phyloP scores from a whole-genome alignment of 2,329 filamentous ascomycete species.

The Xylariaceae sp. region DNA sequence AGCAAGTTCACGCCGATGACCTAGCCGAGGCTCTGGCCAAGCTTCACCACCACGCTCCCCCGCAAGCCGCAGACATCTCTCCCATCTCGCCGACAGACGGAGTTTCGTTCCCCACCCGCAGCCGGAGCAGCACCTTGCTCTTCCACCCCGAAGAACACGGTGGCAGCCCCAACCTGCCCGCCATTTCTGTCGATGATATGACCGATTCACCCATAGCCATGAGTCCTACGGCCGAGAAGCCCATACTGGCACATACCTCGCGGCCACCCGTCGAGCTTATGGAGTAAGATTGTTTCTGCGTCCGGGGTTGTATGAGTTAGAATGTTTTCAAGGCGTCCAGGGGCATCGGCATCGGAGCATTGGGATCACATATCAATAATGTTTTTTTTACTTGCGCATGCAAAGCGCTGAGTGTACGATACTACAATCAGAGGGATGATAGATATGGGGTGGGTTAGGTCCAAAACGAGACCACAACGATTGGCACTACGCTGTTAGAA shows the following conservation, averaged over 20 bases:
- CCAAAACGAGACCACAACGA: too few relatives aligned
- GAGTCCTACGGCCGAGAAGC: conserved; percentile 34
- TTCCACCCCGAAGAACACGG: conserved; percentile 59
- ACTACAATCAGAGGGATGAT: too few relatives aligned
- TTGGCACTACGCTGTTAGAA: too few relatives aligned
- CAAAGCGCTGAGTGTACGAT: too few relatives aligned
- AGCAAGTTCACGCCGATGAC: conserved; percentile 65
- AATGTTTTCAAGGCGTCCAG: too few relatives aligned
- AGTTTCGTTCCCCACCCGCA: conserved; percentile 38
- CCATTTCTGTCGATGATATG: conserved; percentile 65
- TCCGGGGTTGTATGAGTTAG: neutral
- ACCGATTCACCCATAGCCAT: conserved; percentile 50
- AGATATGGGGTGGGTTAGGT: too few relatives aligned
- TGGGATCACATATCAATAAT: too few relatives aligned
- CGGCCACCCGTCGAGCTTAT: conserved; percentile 65
- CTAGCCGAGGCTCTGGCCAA: conserved; percentile 62
- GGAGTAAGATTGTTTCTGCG: conserved; percentile 33
- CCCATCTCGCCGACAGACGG: conserved; percentile 39
- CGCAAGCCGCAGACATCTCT: conserved; percentile 24
- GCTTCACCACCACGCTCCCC: conserved; percentile 45
- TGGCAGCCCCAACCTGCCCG: conserved; percentile 54
- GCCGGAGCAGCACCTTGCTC: conserved; percentile 62
- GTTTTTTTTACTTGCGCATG: too few relatives aligned
- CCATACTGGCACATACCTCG: conserved; percentile 56
- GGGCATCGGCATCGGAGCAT: too few relatives aligned